Conservation (phyloP, 2,329 filamentous ascomycete species). For the Cladobotryum mycophilum region DNA sequence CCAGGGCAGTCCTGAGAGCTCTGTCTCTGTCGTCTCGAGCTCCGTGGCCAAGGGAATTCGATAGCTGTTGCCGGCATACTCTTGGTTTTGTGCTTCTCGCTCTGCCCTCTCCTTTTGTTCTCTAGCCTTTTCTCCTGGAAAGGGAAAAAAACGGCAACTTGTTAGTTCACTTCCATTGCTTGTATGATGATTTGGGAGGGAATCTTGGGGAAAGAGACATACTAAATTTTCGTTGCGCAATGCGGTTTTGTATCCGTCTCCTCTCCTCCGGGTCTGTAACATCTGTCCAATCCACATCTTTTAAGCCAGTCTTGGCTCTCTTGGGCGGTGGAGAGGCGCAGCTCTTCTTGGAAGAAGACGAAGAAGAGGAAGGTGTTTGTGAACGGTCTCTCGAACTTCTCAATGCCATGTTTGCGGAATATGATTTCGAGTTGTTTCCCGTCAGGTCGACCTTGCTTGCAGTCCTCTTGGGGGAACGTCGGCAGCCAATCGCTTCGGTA, state of each 20-base stretch:
- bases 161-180: neutral
- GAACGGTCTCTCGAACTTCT: conserved; percentile 19
- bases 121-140: conserved; percentile 60
- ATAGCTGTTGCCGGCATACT: conserved; percentile 59
- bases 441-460: conserved; percentile 5
- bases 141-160: neutral
- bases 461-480: conserved; percentile 10
- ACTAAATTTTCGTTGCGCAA: conserved; percentile 73
- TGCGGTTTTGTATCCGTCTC: conserved; percentile 68
- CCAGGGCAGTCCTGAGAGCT: conserved; percentile 64
- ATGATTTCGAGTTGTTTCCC: neutral
- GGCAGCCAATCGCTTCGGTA: neutral
- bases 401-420: conserved; percentile 16
- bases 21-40: conserved; percentile 39
- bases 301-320: conserved; percentile 36
- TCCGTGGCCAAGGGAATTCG: conserved; percentile 53
- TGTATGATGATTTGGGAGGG: neutral
- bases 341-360: conserved; percentile 18
- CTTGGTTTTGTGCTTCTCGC: conserved; percentile 56
- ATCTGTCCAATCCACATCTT: conserved; percentile 60
- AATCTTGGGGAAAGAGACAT: conserved; percentile 26
- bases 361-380: conserved; percentile 14
- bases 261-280: conserved; percentile 65
- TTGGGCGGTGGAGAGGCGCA: conserved; percentile 28
- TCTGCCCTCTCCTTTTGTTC: conserved; percentile 61